Evolutionary conservation across 2,329 filamentous ascomycete genomes (phyloP).

Genomic region (Chaetothyriales sp.): DNA sequence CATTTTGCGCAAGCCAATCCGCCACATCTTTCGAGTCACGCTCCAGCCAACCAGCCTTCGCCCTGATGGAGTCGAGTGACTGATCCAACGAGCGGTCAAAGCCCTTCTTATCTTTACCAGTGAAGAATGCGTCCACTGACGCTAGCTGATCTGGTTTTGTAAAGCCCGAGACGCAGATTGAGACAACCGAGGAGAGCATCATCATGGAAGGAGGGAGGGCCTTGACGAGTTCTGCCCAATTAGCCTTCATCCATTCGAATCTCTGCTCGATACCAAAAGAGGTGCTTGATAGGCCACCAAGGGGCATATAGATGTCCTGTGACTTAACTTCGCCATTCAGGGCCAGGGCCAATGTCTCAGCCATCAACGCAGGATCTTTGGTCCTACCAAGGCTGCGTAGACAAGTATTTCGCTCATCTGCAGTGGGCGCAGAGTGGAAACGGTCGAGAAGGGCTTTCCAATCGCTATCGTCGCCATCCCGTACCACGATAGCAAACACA

Average conservation of each 20-base stretch:
- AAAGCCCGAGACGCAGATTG: conserved; percentile 69
- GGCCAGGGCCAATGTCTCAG: conserved; percentile 63
- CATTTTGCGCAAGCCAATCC: conserved; percentile 53
- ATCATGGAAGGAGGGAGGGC: conserved; percentile 73
- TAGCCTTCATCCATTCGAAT: conserved; percentile 69
- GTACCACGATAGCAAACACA: conserved; percentile 73
- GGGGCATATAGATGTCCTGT: conserved; percentile 85
- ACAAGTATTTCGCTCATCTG: conserved; percentile 83
- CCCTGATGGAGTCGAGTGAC: conserved; percentile 68
- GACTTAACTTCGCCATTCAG: conserved; percentile 75
- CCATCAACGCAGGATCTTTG: conserved; percentile 63
- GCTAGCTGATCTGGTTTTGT: conserved; percentile 61
- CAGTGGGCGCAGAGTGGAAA: conserved; percentile 60
- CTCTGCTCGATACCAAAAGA: conserved; percentile 65
- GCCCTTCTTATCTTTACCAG: conserved; percentile 65
- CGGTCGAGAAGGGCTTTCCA: conserved; percentile 66
- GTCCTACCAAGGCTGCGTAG: conserved; percentile 71
- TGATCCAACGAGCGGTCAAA: conserved; percentile 85
- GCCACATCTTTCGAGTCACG: conserved; percentile 68
- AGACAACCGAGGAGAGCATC: conserved; percentile 74
- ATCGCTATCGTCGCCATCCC: conserved; percentile 74
- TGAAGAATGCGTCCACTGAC: conserved; percentile 69
- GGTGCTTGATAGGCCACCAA: conserved; percentile 64
- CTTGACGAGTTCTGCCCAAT: conserved; percentile 75
- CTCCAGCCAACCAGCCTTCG: conserved; percentile 69